Evolutionary conservation across 2,329 filamentous ascomycete species (phyloP), one percentile per base, ranked within the genome.

Genomic region (Nectriaceae sp.): DNA sequence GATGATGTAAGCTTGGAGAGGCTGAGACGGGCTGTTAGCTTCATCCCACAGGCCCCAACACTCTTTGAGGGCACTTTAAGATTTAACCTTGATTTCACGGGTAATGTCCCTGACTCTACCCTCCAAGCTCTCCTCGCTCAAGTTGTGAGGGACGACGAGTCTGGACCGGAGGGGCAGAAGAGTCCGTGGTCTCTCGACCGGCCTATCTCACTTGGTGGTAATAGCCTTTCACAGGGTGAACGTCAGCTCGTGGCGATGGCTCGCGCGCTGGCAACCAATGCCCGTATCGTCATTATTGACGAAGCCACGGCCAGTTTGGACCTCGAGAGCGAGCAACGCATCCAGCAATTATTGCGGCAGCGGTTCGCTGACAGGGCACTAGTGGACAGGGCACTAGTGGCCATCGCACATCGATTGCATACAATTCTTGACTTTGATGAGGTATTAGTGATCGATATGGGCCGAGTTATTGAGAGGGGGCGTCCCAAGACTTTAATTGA

Each of bases 381-480:
- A 21, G n/a, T n/a, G n/a, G 83, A 42, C 33, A 86, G 85, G 71
- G 89, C 87, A 1, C 62, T 90, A 21, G 68, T 90, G 3, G 88
- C 84, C 62, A 89, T 90, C 65, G 87, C 87, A 18, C 47, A 58
- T 22, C 47, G 59, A 5, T 52, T 64, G 5, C 81, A 82, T 64
- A 89, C 87, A 0, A 87, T 90, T 49, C 83, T 89, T 47, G 76
- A 78, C 31, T 90, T 89, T 62, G 87, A 90, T 64, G 76, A 85
- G 13, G 88, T 90, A 54, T 83, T 84, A 51, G 88, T 90, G 41
- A 86, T 91, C 84, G 86, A 89, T 53, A 70, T 77, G 44, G 87
- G 88, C 1, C 64, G 67, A n/a, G 87, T 90, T 58, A 82, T 79
- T 1, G 87, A 90, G 70, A 67, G 89, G 47, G 87, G 85, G 4